These are phyloP conservation scores for Cyanidioschyzon merolae DNA, from an alignment of 23 red algal species.

Conservation along the genomic window DNA sequence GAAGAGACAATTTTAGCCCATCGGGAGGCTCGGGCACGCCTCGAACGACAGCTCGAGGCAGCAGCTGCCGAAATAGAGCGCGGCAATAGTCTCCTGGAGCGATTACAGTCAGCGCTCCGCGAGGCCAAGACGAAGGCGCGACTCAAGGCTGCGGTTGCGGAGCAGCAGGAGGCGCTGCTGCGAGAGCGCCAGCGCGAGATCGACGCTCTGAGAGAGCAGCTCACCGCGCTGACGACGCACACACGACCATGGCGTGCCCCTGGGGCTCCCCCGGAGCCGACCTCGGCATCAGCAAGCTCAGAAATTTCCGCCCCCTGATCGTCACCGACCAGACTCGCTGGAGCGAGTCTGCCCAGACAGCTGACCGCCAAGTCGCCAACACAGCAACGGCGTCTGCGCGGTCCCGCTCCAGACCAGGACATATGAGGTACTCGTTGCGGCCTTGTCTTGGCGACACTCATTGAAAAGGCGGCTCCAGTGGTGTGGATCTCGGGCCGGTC, in stretches of 20 bases:
- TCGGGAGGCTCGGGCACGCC: neutral
- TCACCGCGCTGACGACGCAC: neutral
- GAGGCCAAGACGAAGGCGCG: slow-evolving; percentile 12
- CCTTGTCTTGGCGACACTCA: too few species aligned
- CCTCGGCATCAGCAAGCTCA: neutral
- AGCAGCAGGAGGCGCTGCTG: slow-evolving; percentile 12
- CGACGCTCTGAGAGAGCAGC: neutral
- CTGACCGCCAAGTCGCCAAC: too few species aligned
- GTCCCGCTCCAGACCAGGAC: too few species aligned
- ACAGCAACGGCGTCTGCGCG: too few species aligned
- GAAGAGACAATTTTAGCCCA: slow-evolving; percentile 6
- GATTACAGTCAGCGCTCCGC: neutral
- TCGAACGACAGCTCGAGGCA: slow-evolving; percentile 10
- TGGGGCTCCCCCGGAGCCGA: neutral
- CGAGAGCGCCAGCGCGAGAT: slow-evolving; percentile 9
- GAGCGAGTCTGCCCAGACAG: too few species aligned
- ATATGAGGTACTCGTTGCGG: too few species aligned
- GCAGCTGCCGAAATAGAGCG: slow-evolving; percentile 2
- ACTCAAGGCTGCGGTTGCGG: slow-evolving; percentile 2
- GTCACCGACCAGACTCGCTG: too few species aligned
- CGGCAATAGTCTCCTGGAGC: slow-evolving; percentile 2
- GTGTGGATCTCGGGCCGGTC: too few species aligned
- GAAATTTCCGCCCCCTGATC: neutral
- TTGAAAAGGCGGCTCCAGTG: too few species aligned
- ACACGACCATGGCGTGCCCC: neutral